Evolutionary conservation across 2,329 filamentous ascomycete genomes (phyloP).

Genomic region (Madurella mycetomatis): DNA sequence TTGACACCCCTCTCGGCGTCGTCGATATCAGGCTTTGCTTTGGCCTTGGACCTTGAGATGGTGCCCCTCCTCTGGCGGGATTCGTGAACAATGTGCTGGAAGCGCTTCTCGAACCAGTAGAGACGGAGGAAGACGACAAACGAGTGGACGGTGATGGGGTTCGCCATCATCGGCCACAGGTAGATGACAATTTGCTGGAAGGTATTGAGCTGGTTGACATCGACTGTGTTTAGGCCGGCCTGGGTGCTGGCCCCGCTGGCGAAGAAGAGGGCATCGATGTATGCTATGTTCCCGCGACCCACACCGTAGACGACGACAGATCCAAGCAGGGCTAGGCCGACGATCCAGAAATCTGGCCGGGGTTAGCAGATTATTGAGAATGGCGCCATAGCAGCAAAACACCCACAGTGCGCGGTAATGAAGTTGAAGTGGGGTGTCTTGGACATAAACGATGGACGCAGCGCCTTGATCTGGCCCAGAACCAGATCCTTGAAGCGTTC

Average conservation of each 20-base stretch:
- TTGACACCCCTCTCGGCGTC: slow-evolving; percentile 60
- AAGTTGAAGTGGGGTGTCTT: slow-evolving; percentile 72
- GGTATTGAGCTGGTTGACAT: slow-evolving; percentile 62
- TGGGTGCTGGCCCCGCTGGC: slow-evolving; percentile 83
- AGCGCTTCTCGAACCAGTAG: slow-evolving; percentile 98
- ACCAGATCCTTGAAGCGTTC: slow-evolving; percentile 10
- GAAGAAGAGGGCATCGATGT: slow-evolving; percentile 88
- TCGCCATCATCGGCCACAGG: slow-evolving; percentile 66
- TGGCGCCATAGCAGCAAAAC: not conserved
- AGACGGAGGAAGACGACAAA: slow-evolving; percentile 87
- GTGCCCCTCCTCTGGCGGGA: slow-evolving; percentile 62
- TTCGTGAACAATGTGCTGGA: slow-evolving; percentile 76
- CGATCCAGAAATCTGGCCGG: slow-evolving; percentile 68
- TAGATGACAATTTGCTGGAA: slow-evolving; percentile 73
- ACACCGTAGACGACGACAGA: slow-evolving; percentile 71
- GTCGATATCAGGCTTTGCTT: slow-evolving; percentile 40
- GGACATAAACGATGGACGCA: slow-evolving; percentile 55
- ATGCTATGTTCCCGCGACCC: slow-evolving; percentile 56
- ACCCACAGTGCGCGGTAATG: slow-evolving; percentile 72
- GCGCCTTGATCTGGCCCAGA: slow-evolving; percentile 38
- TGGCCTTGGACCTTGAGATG: slow-evolving; percentile 57
- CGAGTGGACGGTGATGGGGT: slow-evolving; percentile 79
- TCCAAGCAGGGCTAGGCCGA: slow-evolving; percentile 65
- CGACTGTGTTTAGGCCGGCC: slow-evolving; percentile 80
- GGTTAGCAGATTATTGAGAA: not conserved